A percentile compares a stretch with the other conserved stretches of the same genome.
Conservation (phyloP, 345 rosid species). For the Eucalyptus sp. region DNA sequence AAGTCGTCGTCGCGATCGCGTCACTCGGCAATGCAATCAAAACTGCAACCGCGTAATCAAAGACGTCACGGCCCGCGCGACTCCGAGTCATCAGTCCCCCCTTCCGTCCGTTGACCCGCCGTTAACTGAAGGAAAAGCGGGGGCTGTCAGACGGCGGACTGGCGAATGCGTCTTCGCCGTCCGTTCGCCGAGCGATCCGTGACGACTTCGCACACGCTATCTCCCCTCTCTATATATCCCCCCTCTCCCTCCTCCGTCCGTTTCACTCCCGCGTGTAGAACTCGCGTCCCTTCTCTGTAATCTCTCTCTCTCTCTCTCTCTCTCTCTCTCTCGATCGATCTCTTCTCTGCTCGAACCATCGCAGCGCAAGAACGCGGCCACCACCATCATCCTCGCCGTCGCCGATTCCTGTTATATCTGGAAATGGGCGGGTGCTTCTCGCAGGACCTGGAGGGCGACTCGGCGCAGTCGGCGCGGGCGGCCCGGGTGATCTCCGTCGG, state of each 20-base stretch:
- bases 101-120: background rate
- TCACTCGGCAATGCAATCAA: background rate
- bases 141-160: background rate
- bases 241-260: background rate
- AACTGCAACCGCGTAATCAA: background rate
- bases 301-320: background rate
- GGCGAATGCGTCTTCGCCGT: background rate
- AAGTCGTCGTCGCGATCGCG: background rate
- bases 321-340: no score
- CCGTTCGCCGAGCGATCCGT: background rate
- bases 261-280: background rate
- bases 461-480: background rate
- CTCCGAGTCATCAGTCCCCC: background rate
- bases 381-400: background rate
- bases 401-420: background rate
- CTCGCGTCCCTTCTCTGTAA: background rate
- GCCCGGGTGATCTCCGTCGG: conserved; percentile 4
- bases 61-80: background rate
- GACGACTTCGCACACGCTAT: background rate
- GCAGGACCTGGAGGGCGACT: background rate
- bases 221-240: background rate
- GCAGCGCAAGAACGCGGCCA: background rate
- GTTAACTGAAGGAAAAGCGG: background rate
- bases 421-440: conserved; percentile 3
- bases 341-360: background rate